Evolutionary conservation across 306 rosid genomes (phyloP), one percentile per base, ranked within the genome.

Genomic region (Crataegus laevigata): DNA sequence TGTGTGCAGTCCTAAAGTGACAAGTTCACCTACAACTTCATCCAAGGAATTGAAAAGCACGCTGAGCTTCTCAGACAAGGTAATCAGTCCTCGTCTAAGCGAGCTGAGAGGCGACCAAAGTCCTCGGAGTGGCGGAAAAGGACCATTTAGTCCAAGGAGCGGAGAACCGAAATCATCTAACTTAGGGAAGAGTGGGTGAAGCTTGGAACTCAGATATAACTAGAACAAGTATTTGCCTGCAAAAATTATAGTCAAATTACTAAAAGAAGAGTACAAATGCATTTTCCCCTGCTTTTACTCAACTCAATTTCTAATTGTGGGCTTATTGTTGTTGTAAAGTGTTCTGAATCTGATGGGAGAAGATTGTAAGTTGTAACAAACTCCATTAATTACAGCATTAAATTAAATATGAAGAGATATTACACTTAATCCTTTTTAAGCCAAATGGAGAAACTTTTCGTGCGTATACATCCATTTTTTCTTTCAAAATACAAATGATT

Each of bases 1-100:
- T 32, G 77, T 82, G n/a, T 80, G 85, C 87, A 91, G 90, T 83
- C 80, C 77, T 30, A 86, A 75, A 85, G 22, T 84, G 28, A 42
- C 73, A 51, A 87, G 80, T 77, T 85, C 87, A 64, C 67, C 76
- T 38, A 40, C 80, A 78, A 82, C 72, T 40, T 79, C 80, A 34
- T 73, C 84, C 71, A 75, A 63, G 73, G 89, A 84, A 63, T 47
- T 82, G 12, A 59, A 66, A 61, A 72, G 30, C 78, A 43, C 73
- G 29, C 85, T 75, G 77, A 87, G 79, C 59, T 74, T 75, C 65
- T 64, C 83, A 3, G 84, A 87, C 40, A 80, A 77, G 77, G 79
- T 79, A 77, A 34, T 25, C 58, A 90, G 85, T 80, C 90, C 85
- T 69, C 77, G 82, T 50, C 36, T 74, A 51, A 74, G 79, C 66